A percentile compares a stretch with the other conserved stretches of the same genome.
These are phyloP conservation scores for Penicillium bovifimosum DNA, from an alignment of 495 filamentous ascomycete species.

Conservation along the genomic window DNA sequence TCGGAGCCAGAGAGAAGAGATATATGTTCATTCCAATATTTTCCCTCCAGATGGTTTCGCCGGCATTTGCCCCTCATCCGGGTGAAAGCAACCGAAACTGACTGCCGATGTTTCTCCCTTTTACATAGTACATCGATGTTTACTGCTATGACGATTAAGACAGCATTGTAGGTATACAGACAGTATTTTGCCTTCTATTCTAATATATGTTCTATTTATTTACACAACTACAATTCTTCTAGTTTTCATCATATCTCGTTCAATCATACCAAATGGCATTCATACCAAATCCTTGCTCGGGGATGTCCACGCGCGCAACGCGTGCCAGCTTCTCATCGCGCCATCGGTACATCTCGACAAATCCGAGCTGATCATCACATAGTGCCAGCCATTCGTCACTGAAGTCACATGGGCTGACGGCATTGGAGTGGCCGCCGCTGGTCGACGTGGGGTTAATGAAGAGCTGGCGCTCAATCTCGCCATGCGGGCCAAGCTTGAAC, in stretches of 20 bases:
- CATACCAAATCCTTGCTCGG: slow-evolving; percentile 81
- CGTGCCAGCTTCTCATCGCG: slow-evolving; percentile 69
- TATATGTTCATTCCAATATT: too few species aligned
- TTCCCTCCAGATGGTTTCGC: neutral
- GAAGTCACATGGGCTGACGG: slow-evolving; percentile 72
- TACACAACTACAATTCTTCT: too few species aligned
- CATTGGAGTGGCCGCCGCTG: slow-evolving; percentile 80
- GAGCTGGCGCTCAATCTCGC: slow-evolving; percentile 69
- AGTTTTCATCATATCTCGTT: too few species aligned
- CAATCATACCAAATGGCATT: slow-evolving; percentile 89
- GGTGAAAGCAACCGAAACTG: slow-evolving; percentile 25
- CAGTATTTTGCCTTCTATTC: too few species aligned
- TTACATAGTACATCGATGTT: neutral
- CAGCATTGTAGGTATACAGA: too few species aligned
- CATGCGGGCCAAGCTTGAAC: slow-evolving; percentile 63
- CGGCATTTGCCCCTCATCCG: slow-evolving; percentile 16
- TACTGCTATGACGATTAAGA: too few species aligned
- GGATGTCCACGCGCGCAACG: slow-evolving; percentile 67
- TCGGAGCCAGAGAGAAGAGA: neutral
- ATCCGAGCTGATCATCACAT: slow-evolving; percentile 78
- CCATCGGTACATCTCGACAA: slow-evolving; percentile 82
- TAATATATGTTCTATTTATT: too few species aligned
- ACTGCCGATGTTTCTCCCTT: slow-evolving; percentile 17
- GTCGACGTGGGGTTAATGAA: slow-evolving; percentile 78
- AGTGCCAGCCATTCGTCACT: slow-evolving; percentile 80